Conservation (phyloP, 371 early-diverging fungal species). For the Rhizopus stolonifer region DNA sequence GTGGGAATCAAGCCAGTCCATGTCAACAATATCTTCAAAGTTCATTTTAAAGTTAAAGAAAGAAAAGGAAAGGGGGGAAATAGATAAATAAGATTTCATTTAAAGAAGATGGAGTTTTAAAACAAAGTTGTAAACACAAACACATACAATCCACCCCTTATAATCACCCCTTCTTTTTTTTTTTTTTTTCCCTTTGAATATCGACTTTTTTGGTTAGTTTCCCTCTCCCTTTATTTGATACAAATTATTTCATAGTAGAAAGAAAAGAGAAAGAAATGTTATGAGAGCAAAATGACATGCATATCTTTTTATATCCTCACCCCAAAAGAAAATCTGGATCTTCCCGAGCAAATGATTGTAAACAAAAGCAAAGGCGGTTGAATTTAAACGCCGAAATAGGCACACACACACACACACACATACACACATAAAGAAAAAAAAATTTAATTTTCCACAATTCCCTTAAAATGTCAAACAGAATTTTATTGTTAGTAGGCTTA, state of each 20-base stretch:
- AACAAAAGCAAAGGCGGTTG: background rate
- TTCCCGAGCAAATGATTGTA: background rate
- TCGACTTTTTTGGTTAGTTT: background rate
- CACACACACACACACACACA: background rate
- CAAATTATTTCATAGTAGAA: no score
- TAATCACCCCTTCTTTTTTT: background rate
- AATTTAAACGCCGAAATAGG: no score
- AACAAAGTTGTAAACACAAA: background rate
- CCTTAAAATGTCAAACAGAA: slow-evolving; percentile 24
- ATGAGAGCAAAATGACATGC: no score
- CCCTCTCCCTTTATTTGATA: no score
- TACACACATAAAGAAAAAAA: background rate
- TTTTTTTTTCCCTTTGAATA: background rate
- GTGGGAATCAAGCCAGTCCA: slow-evolving; percentile 39
- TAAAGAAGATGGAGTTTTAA: slow-evolving; percentile 1
- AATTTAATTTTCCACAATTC: background rate
- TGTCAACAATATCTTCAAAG: slow-evolving; percentile 40
- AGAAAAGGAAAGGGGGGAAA: background rate
- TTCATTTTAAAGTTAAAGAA: slow-evolving; percentile 18
- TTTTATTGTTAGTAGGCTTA: slow-evolving; percentile 59
- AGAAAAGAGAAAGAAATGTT: no score
- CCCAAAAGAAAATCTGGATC: no score
- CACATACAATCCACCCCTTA: background rate
- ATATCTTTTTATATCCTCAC: no score
- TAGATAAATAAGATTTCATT: background rate